Conservation (phyloP, 805 yeast genomes). For the Sugiyamaella mastotermitis region DNA sequence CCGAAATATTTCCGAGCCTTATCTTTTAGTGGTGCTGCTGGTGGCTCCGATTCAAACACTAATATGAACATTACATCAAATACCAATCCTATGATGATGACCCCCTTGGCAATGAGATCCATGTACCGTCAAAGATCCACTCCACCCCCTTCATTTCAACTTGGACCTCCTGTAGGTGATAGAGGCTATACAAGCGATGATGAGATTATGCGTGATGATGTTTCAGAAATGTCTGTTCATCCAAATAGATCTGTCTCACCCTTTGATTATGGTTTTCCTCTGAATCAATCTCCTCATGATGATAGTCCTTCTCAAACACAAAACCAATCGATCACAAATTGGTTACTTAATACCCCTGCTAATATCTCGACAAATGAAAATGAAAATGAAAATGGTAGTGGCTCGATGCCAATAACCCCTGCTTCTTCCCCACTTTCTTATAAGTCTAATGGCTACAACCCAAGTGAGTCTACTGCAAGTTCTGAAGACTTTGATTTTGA, state of each 20-base stretch:
- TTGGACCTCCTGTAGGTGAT: conserved; percentile 8
- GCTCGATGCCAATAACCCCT: conserved; percentile 5
- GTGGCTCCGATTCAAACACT: too few species aligned
- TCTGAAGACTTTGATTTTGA: conserved; percentile 5
- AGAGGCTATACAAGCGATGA: too few species aligned
- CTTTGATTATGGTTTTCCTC: background rate
- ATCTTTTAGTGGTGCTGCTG: too few species aligned
- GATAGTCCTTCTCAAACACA: background rate
- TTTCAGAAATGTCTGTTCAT: conserved; percentile 1
- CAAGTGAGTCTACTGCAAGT: background rate
- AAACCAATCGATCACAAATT: conserved; percentile 4
- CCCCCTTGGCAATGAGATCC: conserved; percentile 3
- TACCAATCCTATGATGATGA: too few species aligned
- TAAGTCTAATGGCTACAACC: conserved; percentile 1
- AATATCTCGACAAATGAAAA: background rate
- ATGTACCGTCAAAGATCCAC: too few species aligned
- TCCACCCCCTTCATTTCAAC: conserved; percentile 4
- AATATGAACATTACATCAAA: too few species aligned
- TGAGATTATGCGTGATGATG: conserved; percentile 4
- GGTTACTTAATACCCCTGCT: conserved; percentile 10
- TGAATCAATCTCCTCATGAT: background rate
- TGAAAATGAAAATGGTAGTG: background rate
- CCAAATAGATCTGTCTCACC: conserved; percentile 3
- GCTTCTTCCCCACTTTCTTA: conserved; percentile 6
- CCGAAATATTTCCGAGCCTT: too few species aligned